Conservation (phyloP, 345 rosid species). For the Raphanus raphanistrum region DNA sequence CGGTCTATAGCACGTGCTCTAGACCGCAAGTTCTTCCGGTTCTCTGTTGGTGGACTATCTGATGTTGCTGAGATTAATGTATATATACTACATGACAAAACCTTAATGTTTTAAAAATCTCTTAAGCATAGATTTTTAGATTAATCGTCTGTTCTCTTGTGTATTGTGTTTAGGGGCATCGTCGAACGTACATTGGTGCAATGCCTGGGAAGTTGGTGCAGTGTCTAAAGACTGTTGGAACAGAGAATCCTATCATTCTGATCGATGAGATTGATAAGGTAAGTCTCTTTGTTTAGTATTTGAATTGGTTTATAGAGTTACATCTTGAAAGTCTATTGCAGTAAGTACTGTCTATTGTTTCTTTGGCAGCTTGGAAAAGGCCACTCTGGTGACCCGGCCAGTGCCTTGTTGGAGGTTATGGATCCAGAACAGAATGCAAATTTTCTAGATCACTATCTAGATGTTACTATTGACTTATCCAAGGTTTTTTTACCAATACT, state of each 20-base stretch:
- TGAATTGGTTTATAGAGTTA: not conserved
- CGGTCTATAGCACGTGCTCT: conserved; percentile 93
- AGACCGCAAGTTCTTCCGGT: conserved; percentile 78
- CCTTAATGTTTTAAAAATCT: not conserved
- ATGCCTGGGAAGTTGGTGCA: conserved; percentile 97
- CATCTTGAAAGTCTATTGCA: not conserved
- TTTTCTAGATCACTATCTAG: conserved; percentile 90
- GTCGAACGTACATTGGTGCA: conserved; percentile 76
- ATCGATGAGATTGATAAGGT: conserved; percentile 98
- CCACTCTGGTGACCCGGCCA: conserved; percentile 82
- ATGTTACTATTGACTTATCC: conserved; percentile 56
- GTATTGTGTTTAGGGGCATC: conserved; percentile 62
- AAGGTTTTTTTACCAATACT: conserved; percentile 51
- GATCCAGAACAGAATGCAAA: conserved; percentile 97
- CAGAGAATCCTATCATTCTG: conserved; percentile 85
- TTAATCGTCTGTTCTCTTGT: conserved; percentile 3
- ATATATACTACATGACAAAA: conserved; percentile 31
- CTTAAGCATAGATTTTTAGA: not conserved
- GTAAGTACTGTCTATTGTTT: not conserved
- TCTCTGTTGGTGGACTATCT: conserved; percentile 90
- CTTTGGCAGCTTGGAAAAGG: conserved; percentile 76
- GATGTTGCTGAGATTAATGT: conserved; percentile 98
- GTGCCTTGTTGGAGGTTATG: conserved; percentile 91
- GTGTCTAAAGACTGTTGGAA: conserved; percentile 87
- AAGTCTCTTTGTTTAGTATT: conserved; percentile 9